Percentiles rank a stretch among this genome's conserved stretches.
phyloP scores from a whole-genome alignment of 352 stramenopile genomes.

The Phytophthora vignae region DNA sequence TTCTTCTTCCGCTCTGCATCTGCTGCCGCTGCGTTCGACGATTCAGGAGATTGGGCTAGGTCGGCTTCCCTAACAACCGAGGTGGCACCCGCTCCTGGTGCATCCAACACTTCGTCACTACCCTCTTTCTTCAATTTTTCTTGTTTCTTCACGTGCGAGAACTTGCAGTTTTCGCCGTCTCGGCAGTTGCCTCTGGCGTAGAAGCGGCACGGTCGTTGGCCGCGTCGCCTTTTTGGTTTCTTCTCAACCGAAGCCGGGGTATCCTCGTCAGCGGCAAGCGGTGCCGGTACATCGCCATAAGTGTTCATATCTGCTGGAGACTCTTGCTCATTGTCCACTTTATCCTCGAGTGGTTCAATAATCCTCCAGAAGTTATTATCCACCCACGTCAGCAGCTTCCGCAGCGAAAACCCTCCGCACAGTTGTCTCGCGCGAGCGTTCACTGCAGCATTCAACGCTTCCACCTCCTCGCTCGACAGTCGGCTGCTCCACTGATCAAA shows the following conservation, averaged over 20 bases:
- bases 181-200: slow-evolving; percentile 66
- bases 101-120: slow-evolving; percentile 6
- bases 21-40: not conserved
- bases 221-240: slow-evolving; percentile 34
- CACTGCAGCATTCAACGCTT: slow-evolving; percentile 47
- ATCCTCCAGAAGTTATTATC: slow-evolving; percentile 80
- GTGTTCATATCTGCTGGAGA: not conserved
- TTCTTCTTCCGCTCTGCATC: slow-evolving; percentile 27
- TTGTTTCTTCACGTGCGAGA: slow-evolving; percentile 45
- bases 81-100: not conserved
- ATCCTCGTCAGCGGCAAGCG: slow-evolving; percentile 2
- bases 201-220: slow-evolving; percentile 50
- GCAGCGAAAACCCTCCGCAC: slow-evolving; percentile 57
- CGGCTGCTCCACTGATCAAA: slow-evolving; percentile 60
- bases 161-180: slow-evolving; percentile 62
- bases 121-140: slow-evolving; percentile 21
- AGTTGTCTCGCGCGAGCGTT: slow-evolving; percentile 46
- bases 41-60: slow-evolving; percentile 12
- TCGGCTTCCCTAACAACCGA: slow-evolving; percentile 30
- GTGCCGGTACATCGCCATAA: not conserved
- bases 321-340: slow-evolving; percentile 4
- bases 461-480: slow-evolving; percentile 47
- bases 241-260: slow-evolving; percentile 10
- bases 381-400: slow-evolving; percentile 85
- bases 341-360: slow-evolving; percentile 35